Percentiles rank a stretch among this genome's conserved stretches.
Evolutionary conservation across 805 yeast genomes (phyloP).

Genomic region (Monosporozyma unispora): DNA sequence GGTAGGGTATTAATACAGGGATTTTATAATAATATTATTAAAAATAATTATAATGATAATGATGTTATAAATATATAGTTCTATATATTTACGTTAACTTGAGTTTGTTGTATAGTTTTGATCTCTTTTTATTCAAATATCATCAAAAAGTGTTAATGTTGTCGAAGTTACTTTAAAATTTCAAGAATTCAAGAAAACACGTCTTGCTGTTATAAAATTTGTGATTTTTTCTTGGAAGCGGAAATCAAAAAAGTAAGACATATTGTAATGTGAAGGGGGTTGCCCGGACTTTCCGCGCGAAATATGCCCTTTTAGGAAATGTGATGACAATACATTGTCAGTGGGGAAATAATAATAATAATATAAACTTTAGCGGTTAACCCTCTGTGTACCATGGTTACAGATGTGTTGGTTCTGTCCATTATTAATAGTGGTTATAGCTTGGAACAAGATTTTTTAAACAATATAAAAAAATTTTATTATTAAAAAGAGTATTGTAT

Average conservation of each 20-base stretch:
- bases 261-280: too few species aligned
- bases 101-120: not conserved
- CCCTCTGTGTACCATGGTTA: too few species aligned
- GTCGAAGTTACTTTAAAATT: not conserved
- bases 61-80: not conserved
- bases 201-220: not conserved
- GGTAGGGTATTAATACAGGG: not conserved
- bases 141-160: not conserved
- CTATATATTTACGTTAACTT: not conserved
- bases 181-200: not conserved
- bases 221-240: not conserved
- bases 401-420: too few species aligned
- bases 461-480: too few species aligned
- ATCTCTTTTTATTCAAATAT: not conserved
- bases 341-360: not conserved
- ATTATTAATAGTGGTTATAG: too few species aligned
- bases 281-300: not conserved
- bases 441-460: too few species aligned
- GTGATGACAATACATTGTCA: not conserved
- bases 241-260: not conserved
- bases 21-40: not conserved
- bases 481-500: too few species aligned
- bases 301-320: not conserved
- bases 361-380: too few species aligned
- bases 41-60: not conserved